Evolutionary conservation across 495 filamentous ascomycete genomes (phyloP).

Genomic region (Viridothelium virens): DNA sequence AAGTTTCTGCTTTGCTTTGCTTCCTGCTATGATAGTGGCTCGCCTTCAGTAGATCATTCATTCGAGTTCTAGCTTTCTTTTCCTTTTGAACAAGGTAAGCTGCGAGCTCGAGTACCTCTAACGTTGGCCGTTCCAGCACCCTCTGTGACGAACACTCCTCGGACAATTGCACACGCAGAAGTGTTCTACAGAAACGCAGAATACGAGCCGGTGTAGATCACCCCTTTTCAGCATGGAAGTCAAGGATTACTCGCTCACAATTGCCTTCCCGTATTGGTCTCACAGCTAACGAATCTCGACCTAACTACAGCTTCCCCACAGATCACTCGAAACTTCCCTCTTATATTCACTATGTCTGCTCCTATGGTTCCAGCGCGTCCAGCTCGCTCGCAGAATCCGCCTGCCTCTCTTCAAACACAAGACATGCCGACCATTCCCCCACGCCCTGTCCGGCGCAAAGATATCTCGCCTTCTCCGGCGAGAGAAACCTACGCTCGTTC

Average conservation of each 20-base stretch:
- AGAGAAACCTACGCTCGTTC: slow-evolving; percentile 75
- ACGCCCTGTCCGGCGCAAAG: slow-evolving; percentile 59
- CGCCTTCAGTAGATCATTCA: neutral
- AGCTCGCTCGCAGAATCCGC: slow-evolving; percentile 30
- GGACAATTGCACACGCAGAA: too few relatives aligned
- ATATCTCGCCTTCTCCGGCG: slow-evolving; percentile 72
- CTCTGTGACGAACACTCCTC: neutral
- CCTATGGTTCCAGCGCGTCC: slow-evolving; percentile 59
- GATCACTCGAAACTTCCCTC: slow-evolving; percentile 4
- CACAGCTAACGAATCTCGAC: slow-evolving; percentile 1
- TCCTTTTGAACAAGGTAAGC: slow-evolving; percentile 7
- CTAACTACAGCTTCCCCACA: neutral
- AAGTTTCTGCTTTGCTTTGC: neutral
- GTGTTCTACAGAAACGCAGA: too few relatives aligned
- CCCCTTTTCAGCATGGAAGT: neutral
- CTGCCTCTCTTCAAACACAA: slow-evolving; percentile 34
- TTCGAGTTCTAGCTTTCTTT: neutral
- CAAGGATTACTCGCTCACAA: neutral
- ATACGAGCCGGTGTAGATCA: too few relatives aligned
- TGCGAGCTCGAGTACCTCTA: neutral
- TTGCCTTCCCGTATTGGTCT: neutral
- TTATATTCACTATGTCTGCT: slow-evolving; percentile 44
- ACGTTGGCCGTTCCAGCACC: neutral
- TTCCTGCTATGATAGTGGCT: neutral
- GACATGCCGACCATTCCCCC: slow-evolving; percentile 57